Conservation (phyloP, 108 stramenopile genomes). For the Pseudonitzschia delicatissima region DNA sequence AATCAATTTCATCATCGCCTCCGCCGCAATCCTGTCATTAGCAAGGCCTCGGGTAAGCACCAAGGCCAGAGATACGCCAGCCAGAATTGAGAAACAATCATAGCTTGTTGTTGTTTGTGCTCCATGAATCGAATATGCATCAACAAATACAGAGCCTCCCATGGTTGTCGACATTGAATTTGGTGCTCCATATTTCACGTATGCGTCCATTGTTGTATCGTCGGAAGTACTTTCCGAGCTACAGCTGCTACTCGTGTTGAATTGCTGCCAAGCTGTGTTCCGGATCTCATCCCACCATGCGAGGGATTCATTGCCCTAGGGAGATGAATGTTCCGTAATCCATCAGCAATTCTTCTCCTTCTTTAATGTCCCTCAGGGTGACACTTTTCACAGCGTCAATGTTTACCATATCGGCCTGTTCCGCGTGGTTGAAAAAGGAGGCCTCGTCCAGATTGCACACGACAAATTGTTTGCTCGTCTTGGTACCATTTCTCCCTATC, state of each 20-base stretch:
- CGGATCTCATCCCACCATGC: slow-evolving; percentile 1
- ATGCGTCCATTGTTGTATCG: background rate
- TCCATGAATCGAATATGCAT: background rate
- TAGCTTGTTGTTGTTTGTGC: background rate
- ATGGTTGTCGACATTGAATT: background rate
- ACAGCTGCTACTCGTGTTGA: background rate
- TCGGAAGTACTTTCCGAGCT: background rate
- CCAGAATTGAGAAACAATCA: background rate
- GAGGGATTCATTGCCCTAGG: background rate
- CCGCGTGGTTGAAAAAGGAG: slow-evolving; percentile 8
- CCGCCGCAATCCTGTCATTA: background rate
- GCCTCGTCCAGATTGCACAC: background rate
- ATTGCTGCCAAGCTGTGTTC: background rate
- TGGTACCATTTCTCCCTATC: background rate
- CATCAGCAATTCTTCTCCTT: slow-evolving; percentile 4
- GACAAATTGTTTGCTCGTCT: background rate
- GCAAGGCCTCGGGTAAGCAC: background rate
- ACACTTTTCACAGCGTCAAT: background rate
- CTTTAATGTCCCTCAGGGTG: background rate
- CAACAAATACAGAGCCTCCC: background rate
- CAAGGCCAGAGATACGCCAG: background rate
- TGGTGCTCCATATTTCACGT: background rate
- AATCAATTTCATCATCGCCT: background rate
- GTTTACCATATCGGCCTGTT: background rate
- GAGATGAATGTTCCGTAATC: background rate